Evolutionary conservation across 495 filamentous ascomycete species (phyloP), one percentile per base, ranked within the genome.

Genomic region (Talaromyces nanjingensis): DNA sequence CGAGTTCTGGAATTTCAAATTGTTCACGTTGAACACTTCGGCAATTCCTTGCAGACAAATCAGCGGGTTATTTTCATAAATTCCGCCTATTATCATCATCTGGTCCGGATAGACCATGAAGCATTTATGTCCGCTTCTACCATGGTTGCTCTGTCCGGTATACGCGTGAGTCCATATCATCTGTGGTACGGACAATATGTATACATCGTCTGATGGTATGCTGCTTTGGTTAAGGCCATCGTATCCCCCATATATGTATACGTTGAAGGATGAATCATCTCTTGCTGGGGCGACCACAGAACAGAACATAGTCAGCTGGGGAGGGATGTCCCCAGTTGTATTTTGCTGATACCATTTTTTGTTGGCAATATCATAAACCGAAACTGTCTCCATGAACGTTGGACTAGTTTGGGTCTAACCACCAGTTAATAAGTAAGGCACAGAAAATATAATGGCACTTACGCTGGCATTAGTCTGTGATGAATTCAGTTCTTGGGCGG

Each of bases 201-300:
- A 92, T 14, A 92, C 86, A 59, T 90, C 86, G 65, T 90, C 88
- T 11, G 73, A 84, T 45, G 78, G 81, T 11, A 66, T 64, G 11
- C 68, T 33, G 2, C 66, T 59, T 1, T 66, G 33, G 11, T 77
- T 53, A 16, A 84, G 55, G 0, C 85, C 86, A 56, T 85, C 71
- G 63, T 84, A 88, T 3, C 89, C 89, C 20, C 89, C 89, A 65
- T 92, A 92, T 64, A 87, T 87, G 69, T 91, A 92, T 62, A 92
- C 89, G 66, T 89, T 87, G 69, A 84, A 83, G 14, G 84, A 86
- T 6, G 84, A 86, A 4, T 68, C 70, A 66, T 92, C 89, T 34
- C 74, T 63, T 1, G 89, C 86, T 18, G 80, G 72, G 0, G 84
- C 88, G 34, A 87, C 76, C 1, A 89, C 84, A 24, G 87, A 85